Evolutionary conservation across 2,329 filamentous ascomycete species (phyloP), one percentile per base, ranked within the genome.

Genomic region (Plectosphaerella plurivora): DNA sequence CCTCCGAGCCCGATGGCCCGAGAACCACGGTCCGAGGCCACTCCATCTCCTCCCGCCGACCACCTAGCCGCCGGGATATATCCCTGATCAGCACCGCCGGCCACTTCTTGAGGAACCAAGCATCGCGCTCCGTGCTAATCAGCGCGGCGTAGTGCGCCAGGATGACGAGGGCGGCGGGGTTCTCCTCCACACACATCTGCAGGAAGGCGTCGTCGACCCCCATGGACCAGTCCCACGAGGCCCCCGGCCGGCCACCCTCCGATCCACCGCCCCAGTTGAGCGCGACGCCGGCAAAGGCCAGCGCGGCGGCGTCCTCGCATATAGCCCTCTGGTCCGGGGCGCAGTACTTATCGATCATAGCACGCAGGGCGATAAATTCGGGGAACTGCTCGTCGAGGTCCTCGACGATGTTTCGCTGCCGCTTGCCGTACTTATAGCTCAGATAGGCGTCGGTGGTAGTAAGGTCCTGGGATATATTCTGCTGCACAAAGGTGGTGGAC

Each of bases 91-190:
- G 28, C 28, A 33, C 28, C 8, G 8, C 11, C 28, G 28, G 28
- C 28, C 28, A 33, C 28, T 9, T 33, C 28, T 12, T 33, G 8
- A 33, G 11, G 11, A 33, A 33, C 28, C 28, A 33, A 9, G 28
- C 28, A 12, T 33, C 28, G 11, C 11, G 8, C 11, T 33, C 28
- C 10, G 51, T 35, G 20, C 53, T 46, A 0, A 45, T 36, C 47
- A 59, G 14, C 3, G 57, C 58, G n/a, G 55, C 51, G 28, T 52
- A 60, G 48, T 60, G 58, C 36, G 57, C 58, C 41, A 59, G 47
- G 4, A 60, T 57, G 39, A 60, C 51, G 28, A 60, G 55, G 14
- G 58, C 57, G 5, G 55, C 51, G 9, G 52, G 52, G 24, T 58
- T 52, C 5, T 46, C 48, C 45, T 25, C 47, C n/a, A 24, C 48